Evolutionary conservation across 139 green algal species (phyloP).

Genomic region (Chlorella sp.): DNA sequence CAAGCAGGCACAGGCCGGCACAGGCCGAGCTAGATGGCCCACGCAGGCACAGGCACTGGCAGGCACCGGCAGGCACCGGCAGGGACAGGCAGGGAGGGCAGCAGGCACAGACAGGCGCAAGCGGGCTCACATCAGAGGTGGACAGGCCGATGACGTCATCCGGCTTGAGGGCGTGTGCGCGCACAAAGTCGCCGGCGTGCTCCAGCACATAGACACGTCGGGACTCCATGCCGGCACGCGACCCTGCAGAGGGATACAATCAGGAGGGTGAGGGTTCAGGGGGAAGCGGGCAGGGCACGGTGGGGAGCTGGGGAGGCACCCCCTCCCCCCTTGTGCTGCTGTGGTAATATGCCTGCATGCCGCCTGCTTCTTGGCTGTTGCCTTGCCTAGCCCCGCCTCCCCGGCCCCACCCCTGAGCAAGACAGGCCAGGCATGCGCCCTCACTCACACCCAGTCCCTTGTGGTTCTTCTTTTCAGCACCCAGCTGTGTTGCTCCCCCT

Average conservation of each 20-base stretch:
- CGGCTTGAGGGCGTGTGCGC: constrained; percentile 51
- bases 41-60: no score
- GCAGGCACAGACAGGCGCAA: no score
- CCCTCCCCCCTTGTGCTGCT: neutral
- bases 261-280: neutral
- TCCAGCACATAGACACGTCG: constrained; percentile 83
- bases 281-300: neutral
- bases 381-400: neutral
- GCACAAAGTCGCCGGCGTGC: constrained; percentile 60
- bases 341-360: neutral
- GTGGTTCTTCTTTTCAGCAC: no score
- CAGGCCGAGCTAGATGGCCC: no score
- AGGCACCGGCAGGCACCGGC: no score
- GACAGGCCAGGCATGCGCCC: no score
- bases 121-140: constrained; percentile 16
- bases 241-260: neutral
- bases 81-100: no score
- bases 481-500: no score
- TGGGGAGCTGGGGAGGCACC: neutral
- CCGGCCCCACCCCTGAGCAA: neutral
- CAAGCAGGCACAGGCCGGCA: neutral
- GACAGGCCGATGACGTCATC: constrained; percentile 76
- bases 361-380: neutral
- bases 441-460: no score
- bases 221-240: constrained; percentile 58